Conservation (phyloP, 805 yeast species). For the Pichia heedii region DNA sequence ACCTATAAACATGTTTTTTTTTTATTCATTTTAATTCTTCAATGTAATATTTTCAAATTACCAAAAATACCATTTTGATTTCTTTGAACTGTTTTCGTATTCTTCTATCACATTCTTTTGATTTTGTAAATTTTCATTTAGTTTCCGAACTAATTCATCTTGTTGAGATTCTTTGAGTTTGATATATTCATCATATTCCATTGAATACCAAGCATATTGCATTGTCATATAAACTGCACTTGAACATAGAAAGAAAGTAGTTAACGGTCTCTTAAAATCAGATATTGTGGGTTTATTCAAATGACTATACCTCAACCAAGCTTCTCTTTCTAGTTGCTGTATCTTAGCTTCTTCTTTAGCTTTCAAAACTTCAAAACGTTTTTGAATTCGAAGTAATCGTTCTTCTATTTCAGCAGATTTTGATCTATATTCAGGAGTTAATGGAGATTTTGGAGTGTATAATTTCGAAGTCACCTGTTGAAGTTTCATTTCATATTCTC, state of each 20-base stretch:
- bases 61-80: slow-evolving; percentile 8
- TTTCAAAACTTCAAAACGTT: slow-evolving; percentile 17
- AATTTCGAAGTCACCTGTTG: slow-evolving; percentile 14
- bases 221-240: slow-evolving; percentile 25
- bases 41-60: not conserved
- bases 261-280: slow-evolving; percentile 28
- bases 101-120: slow-evolving; percentile 12
- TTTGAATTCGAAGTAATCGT: slow-evolving; percentile 19
- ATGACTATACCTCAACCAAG: slow-evolving; percentile 14
- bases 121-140: slow-evolving; percentile 22
- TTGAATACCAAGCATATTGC: slow-evolving; percentile 26
- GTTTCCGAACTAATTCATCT: slow-evolving; percentile 16
- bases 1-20: no score
- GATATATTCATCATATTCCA: slow-evolving; percentile 25
- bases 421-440: slow-evolving; percentile 17
- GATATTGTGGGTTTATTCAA: slow-evolving; percentile 21
- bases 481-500: slow-evolving; percentile 13
- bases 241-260: slow-evolving; percentile 25
- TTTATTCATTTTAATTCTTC: not conserved
- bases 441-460: slow-evolving; percentile 24
- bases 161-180: slow-evolving; percentile 18
- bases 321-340: slow-evolving; percentile 6
- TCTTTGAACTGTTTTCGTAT: not conserved
- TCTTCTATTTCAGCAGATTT: slow-evolving; percentile 23
- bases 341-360: slow-evolving; percentile 17